Evolutionary conservation across 116 monocot species (phyloP).

Genomic region (Papilionanthe hybrid): DNA sequence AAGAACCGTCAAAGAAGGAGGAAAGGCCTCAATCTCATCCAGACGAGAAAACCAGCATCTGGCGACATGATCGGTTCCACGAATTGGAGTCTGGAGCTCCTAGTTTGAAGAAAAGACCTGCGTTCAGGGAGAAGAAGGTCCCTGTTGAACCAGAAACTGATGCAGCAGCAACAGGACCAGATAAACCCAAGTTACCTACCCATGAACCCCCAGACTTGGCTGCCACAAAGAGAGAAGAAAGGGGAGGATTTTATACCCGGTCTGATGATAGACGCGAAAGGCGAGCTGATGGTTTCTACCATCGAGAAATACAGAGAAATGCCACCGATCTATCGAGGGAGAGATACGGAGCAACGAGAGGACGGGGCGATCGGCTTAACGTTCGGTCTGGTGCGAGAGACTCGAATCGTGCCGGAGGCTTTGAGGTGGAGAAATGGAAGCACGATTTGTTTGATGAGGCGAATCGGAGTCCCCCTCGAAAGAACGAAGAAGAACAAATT

Average conservation of each 20-base stretch:
- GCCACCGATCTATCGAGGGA: slow-evolving; percentile 41
- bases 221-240: slow-evolving; percentile 30
- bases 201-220: slow-evolving; percentile 10
- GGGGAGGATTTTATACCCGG: slow-evolving; percentile 16
- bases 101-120: slow-evolving; percentile 47
- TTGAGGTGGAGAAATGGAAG: slow-evolving; percentile 75
- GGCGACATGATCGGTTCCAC: slow-evolving; percentile 54
- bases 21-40: slow-evolving; percentile 17
- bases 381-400: slow-evolving; percentile 27
- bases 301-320: slow-evolving; percentile 18
- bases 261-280: slow-evolving; percentile 24
- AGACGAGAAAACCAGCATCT: slow-evolving; percentile 25
- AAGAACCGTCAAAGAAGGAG: slow-evolving; percentile 22
- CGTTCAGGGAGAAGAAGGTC: slow-evolving; percentile 57
- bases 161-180: slow-evolving; percentile 18
- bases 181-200: slow-evolving; percentile 3
- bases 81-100: slow-evolving; percentile 38
- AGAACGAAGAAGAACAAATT: slow-evolving; percentile 91
- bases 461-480: slow-evolving; percentile 58
- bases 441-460: slow-evolving; percentile 84
- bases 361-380: slow-evolving; percentile 26
- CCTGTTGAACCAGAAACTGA: slow-evolving; percentile 21
- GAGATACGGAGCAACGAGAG: slow-evolving; percentile 32
- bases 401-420: slow-evolving; percentile 13
- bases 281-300: slow-evolving; percentile 20